These are phyloP conservation scores for Pestalotiopsis sp. DNA, from an alignment of 2,329 filamentous ascomycete genomes.

Conservation along the genomic window DNA sequence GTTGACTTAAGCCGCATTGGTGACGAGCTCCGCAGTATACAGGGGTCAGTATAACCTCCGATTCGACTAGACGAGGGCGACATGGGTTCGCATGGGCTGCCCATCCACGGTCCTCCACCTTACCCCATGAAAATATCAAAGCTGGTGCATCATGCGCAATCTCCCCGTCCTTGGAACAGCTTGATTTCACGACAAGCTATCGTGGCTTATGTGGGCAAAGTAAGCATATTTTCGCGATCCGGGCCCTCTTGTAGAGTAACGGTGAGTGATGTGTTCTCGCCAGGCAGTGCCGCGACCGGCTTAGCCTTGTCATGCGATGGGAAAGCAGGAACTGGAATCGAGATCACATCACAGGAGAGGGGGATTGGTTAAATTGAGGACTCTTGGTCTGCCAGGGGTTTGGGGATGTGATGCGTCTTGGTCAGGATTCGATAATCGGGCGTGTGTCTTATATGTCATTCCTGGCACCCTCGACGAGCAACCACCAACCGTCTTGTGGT, in stretches of 20 bases:
- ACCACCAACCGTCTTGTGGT: background rate
- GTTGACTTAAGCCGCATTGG: conserved; percentile 10
- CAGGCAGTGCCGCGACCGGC: conserved; percentile 8
- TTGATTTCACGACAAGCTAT: conserved; percentile 18
- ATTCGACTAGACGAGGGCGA: conserved; percentile 16
- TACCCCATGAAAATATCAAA: conserved; percentile 8
- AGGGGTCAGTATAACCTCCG: conserved; percentile 12
- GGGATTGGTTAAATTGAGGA: conserved; percentile 7
- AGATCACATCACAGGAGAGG: conserved; percentile 17
- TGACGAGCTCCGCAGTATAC: conserved; percentile 17
- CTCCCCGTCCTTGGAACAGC: conserved; percentile 24
- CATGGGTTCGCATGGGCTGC: background rate
- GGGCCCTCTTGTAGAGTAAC: background rate
- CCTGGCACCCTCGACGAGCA: conserved; percentile 12
- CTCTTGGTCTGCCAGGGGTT: conserved; percentile 6
- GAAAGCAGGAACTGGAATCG: conserved; percentile 17
- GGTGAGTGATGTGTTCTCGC: background rate
- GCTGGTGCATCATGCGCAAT: conserved; percentile 26
- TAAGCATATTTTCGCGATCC: conserved; percentile 11
- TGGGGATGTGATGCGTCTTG: background rate
- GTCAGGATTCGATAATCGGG: background rate
- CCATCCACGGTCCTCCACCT: conserved; percentile 1
- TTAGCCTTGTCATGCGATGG: conserved; percentile 11
- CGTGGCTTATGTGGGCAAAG: conserved; percentile 19
- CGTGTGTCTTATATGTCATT: conserved; percentile 22